These are phyloP conservation scores for Phytophthora foliorum DNA, from an alignment of 352 stramenopile genomes.

Conservation along the genomic window DNA sequence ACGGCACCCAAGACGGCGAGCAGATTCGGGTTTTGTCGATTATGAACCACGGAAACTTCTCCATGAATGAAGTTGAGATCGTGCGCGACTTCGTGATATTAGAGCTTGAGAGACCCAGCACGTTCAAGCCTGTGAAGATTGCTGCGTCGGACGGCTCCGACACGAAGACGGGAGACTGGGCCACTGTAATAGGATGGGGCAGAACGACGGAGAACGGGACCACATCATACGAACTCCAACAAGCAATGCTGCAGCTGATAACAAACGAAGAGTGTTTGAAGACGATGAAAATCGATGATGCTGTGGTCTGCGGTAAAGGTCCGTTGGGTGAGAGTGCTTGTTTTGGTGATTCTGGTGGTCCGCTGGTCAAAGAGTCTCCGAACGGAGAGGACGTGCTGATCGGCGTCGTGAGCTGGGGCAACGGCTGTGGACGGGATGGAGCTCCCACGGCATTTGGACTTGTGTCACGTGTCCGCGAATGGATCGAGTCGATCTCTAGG, in stretches of 20 bases:
- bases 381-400: constrained; percentile 34
- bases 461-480: neutral
- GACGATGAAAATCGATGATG: neutral
- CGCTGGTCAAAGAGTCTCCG: constrained; percentile 37
- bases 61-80: neutral
- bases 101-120: constrained; percentile 43
- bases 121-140: constrained; percentile 39
- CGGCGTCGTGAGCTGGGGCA: constrained; percentile 58
- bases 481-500: neutral
- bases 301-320: constrained; percentile 61
- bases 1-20: constrained; percentile 23
- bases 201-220: constrained; percentile 26
- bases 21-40: constrained; percentile 8
- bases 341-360: constrained; percentile 60
- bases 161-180: constrained; percentile 26
- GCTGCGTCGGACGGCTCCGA: constrained; percentile 26
- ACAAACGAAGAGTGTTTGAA: constrained; percentile 40
- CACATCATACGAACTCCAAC: constrained; percentile 38
- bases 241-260: constrained; percentile 43
- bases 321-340: constrained; percentile 43
- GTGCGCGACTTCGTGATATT: constrained; percentile 49
- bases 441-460: neutral
- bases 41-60: constrained; percentile 8
- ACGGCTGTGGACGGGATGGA: constrained; percentile 47
- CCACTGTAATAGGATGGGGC: constrained; percentile 46